Base-by-base conservation (phyloP, 2,329 filamentous ascomycete genomes). In the Thelonectria olida region DNA sequence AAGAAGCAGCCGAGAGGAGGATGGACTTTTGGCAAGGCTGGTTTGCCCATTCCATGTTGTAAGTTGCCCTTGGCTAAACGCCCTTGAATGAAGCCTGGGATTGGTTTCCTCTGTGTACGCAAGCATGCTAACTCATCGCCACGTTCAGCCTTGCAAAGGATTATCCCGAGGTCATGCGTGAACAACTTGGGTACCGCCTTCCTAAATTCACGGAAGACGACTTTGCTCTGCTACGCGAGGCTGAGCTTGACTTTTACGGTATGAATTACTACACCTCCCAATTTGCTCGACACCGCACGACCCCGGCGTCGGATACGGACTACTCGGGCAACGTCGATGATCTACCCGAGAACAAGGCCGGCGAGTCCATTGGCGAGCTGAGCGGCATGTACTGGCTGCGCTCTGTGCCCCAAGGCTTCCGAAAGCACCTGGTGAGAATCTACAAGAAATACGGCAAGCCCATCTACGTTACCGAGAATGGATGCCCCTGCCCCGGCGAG, bases 11-110 rank as follows among this genome's bases (percentile, higher is more conserved):
- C 2, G 70, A 77, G 61, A 58, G 76, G 1, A 57, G 74, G 0
- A 76, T 79, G 75, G 62, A 77, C 10, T 79, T 79, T 20, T 72
- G 76, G 48, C 75, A 79, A 3, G 77, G 75, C 7, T 79, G 77
- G 77, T 79, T 78, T 54, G 77, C 75, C 1, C 72, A 79, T 44
- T 76, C 77, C 12, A 74, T 79, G 6, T 79, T 78, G 66, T 65
- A 17, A 58, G 64, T 38, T 8, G 4, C 10, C 19, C 3, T n/a
- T n/a, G n/a, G n/a, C n/a, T n/a, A n/a, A n/a, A n/a, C n/a, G n/a
- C n/a, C n/a, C n/a, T n/a, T n/a, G n/a, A n/a, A n/a, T n/a, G n/a
- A n/a, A n/a, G n/a, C n/a, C n/a, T n/a, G n/a, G n/a, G n/a, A n/a
- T n/a, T n/a, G n/a, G n/a, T n/a, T n/a, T n/a, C n/a, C n/a, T n/a